Base-by-base conservation (phyloP, 2,329 filamentous ascomycete species). In the Talaromyces piceae region DNA sequence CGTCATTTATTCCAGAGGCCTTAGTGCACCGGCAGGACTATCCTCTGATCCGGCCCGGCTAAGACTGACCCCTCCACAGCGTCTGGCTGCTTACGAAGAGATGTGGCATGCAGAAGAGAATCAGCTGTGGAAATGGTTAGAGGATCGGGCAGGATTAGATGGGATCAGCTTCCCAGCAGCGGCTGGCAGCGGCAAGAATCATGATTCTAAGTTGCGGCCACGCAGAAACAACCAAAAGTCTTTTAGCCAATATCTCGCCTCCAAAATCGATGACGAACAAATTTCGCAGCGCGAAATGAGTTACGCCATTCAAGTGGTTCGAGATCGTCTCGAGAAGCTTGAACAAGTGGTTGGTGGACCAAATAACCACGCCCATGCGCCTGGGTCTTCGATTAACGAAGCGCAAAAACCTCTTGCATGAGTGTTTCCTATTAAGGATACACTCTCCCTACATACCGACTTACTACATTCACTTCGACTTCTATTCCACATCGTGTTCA, bases 81-180 rank as follows among this genome's bases (percentile, higher is more conserved):
- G 90, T 5, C 72, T 90, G 13, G 83, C 86, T 2, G 89, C 88
- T 0, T 97, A 96, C 65, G 91, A 97, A 59, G 88, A 95, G 69
- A 86, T 97, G 63, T 98, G 91, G 91, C 79, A 83, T 30, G 77
- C 82, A 37, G 89, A 96, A 67, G 91, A 96, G 65, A 88, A 81
- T 57, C 88, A 93, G 60, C 73, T 96, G 8, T 96, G 91, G 91
- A 84, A 88, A 52, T 96, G 91, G 91, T 73, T 96, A 4, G 91
- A 96, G 67, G 88, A 95, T 60, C 79, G 91, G 16, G 84, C 89
- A 1, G 86, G 88, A 2, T 73, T 93, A 64, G 85, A 89, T 51
- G 73, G 75, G 3, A 63, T 73, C 45, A 61, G 67, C 13, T 67
- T 73, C 41, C 67, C 70, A 13, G n/a, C n/a, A n/a, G n/a, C n/a